These are phyloP conservation scores for Podaxis pistillaris DNA, from an alignment of 768 basidiomycete species.

Conservation along the genomic window DNA sequence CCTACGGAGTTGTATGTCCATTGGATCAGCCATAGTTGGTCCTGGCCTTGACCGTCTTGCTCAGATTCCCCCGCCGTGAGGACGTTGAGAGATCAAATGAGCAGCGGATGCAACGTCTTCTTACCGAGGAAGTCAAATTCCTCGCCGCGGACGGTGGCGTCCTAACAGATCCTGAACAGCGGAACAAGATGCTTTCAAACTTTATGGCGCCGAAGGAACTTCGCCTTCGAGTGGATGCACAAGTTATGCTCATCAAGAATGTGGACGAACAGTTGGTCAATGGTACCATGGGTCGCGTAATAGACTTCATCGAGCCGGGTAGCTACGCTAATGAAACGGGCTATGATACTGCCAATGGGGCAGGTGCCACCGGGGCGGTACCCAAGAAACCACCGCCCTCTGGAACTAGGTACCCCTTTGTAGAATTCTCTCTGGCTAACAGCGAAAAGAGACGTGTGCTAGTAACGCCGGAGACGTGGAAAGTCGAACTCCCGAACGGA, in stretches of 20 bases:
- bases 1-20: constrained; percentile 83
- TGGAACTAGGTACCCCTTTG: constrained; percentile 55
- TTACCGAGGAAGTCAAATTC: constrained; percentile 53
- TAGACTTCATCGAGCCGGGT: constrained; percentile 64
- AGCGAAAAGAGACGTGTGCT: constrained; percentile 52
- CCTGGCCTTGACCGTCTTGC: background rate
- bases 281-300: constrained; percentile 86
- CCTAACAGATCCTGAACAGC: constrained; percentile 50
- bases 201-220: constrained; percentile 84
- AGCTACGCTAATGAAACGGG: constrained; percentile 34
- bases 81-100: constrained; percentile 88
- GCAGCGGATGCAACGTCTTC: constrained; percentile 60
- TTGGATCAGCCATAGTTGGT: background rate
- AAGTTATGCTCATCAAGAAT: constrained; percentile 97
- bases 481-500: constrained; percentile 84
- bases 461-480: constrained; percentile 75
- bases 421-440: constrained; percentile 71
- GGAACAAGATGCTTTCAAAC: constrained; percentile 80
- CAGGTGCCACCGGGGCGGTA: constrained; percentile 25
- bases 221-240: constrained; percentile 73
- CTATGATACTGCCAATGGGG: constrained; percentile 23
- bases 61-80: constrained; percentile 85
- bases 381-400: constrained; percentile 24
- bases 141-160: constrained; percentile 62
- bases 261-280: constrained; percentile 89